Conservation (phyloP, 257 asterid genomes). For the Rauvolfia tetraphylla region DNA sequence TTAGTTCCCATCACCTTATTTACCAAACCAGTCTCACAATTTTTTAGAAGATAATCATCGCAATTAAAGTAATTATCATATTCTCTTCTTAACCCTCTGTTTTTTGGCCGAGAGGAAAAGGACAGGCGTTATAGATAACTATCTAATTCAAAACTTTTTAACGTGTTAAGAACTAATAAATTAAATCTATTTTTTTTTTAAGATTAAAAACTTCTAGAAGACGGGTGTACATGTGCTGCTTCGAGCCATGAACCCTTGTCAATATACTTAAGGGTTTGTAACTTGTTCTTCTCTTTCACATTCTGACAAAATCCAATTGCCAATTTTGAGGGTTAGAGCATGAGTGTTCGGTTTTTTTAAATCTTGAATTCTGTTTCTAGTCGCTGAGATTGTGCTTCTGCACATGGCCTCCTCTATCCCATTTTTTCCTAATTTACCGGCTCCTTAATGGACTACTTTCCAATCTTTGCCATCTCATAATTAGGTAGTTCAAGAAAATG, state of each 20-base stretch:
- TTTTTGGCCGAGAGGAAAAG: too few relatives aligned
- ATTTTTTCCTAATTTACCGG: not conserved
- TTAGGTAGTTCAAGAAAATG: conserved; percentile 4
- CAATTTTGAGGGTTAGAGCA: conserved; percentile 12
- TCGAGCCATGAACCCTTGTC: conserved; percentile 19
- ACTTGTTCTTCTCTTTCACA: conserved; percentile 7
- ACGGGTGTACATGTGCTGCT: conserved; percentile 3
- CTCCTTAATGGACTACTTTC: not conserved
- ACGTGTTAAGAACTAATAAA: too few relatives aligned
- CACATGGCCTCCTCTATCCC: conserved; percentile 4
- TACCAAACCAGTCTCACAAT: not conserved
- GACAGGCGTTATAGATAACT: too few relatives aligned
- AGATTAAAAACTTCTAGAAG: conserved; percentile 12
- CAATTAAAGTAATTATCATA: not conserved
- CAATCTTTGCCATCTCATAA: not conserved
- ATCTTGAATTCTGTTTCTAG: conserved; percentile 3
- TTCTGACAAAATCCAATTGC: conserved; percentile 14
- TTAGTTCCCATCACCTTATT: not conserved
- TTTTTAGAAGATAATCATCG: not conserved
- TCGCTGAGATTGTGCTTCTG: not conserved
- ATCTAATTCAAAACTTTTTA: too few relatives aligned
- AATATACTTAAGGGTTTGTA: too few relatives aligned
- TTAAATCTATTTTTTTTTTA: not conserved
- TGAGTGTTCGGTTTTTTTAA: not conserved
- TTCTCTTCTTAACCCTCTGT: not conserved